Evolutionary conservation across 208 protist species (phyloP).

Genomic region (Trypanosoma congolense): DNA sequence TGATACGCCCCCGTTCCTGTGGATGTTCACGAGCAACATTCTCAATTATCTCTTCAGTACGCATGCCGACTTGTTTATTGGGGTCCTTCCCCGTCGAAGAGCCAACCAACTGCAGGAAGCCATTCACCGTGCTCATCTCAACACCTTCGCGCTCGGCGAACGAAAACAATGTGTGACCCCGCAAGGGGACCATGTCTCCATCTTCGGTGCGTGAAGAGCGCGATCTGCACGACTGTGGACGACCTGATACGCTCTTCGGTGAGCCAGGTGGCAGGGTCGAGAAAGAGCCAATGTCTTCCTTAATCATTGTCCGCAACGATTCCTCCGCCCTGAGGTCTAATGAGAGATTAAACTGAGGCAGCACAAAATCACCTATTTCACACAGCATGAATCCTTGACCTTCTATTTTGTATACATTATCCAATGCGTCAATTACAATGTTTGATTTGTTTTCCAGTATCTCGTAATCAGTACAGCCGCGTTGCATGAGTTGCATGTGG

Average conservation of each 20-base stretch:
- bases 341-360: conserved; percentile 39
- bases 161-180: conserved; percentile 23
- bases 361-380: conserved; percentile 39
- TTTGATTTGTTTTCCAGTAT: conserved; percentile 46
- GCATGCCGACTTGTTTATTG: conserved; percentile 66
- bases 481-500: conserved; percentile 41
- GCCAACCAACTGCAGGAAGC: conserved; percentile 30
- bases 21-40: conserved; percentile 31
- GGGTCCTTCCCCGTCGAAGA: background rate
- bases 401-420: conserved; percentile 36
- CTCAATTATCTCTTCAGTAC: conserved; percentile 68
- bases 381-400: conserved; percentile 60
- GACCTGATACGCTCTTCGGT: too few species aligned
- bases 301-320: background rate
- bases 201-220: background rate
- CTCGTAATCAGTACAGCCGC: conserved; percentile 57
- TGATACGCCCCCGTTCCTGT: conserved; percentile 46
- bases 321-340: conserved; percentile 40
- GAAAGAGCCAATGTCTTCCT: background rate
- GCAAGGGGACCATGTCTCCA: background rate
- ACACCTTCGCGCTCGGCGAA: conserved; percentile 72
- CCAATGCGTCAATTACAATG: conserved; percentile 26
- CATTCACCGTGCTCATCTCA: conserved; percentile 39
- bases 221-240: conserved; percentile 10
- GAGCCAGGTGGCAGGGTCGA: background rate